These are phyloP conservation scores for Penicillium arizonense DNA, from an alignment of 495 filamentous ascomycete genomes.

Conservation along the genomic window DNA sequence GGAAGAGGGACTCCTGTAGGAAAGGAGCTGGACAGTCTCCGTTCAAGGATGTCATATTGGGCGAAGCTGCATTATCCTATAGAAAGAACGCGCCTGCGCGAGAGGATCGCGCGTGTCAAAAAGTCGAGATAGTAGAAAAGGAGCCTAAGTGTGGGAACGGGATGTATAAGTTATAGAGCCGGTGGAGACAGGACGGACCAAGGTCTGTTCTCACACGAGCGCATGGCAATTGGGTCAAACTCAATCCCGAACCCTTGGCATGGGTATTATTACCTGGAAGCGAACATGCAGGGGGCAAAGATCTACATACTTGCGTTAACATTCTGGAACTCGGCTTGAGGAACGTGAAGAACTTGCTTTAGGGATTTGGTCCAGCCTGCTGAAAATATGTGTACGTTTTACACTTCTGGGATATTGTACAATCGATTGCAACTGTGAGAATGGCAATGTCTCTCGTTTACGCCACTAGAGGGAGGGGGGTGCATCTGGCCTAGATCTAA, in stretches of 20 bases:
- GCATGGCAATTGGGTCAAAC: constrained; percentile 8
- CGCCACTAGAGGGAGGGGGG: background rate
- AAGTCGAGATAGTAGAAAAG: background rate
- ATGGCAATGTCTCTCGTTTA: too few species aligned
- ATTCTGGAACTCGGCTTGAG: too few species aligned
- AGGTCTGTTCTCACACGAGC: constrained; percentile 11
- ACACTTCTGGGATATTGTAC: too few species aligned
- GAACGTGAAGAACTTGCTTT: too few species aligned
- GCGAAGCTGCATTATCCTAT: constrained; percentile 16
- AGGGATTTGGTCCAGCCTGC: too few species aligned
- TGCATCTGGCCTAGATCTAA: background rate
- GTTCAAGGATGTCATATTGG: constrained; percentile 30
- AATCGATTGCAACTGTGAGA: too few species aligned
- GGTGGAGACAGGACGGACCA: background rate
- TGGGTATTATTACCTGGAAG: background rate
- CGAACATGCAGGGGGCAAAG: background rate
- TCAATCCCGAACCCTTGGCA: constrained; percentile 6
- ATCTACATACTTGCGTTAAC: too few species aligned
- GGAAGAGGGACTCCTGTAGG: constrained; percentile 57
- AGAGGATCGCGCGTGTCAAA: constrained; percentile 8
- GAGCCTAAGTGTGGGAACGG: background rate
- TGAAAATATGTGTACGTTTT: too few species aligned
- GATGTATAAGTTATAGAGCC: background rate
- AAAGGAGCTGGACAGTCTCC: constrained; percentile 66
- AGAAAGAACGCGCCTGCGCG: constrained; percentile 29